These are phyloP conservation scores for Fusarium transvaalense DNA, from an alignment of 2,329 filamentous ascomycete species.

Conservation along the genomic window DNA sequence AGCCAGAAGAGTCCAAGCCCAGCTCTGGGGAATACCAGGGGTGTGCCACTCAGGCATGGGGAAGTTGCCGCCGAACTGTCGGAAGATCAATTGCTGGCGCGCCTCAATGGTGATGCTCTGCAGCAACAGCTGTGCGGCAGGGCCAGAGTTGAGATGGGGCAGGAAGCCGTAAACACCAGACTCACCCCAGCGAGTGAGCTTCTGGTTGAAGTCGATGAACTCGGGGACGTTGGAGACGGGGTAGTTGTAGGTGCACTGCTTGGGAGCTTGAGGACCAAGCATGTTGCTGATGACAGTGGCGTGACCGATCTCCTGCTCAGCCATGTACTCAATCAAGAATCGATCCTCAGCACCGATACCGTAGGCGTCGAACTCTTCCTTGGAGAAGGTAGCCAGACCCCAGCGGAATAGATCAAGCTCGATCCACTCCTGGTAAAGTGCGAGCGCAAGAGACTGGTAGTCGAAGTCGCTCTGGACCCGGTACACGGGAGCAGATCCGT, in stretches of 20 bases:
- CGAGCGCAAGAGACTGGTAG: conserved; percentile 80
- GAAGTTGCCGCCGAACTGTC: conserved; percentile 83
- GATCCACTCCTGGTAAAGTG: conserved; percentile 85
- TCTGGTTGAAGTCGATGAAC: conserved; percentile 86
- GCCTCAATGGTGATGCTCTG: conserved; percentile 84
- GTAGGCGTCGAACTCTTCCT: conserved; percentile 75
- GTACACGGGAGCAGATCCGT: conserved; percentile 81
- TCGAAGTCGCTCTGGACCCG: conserved; percentile 85
- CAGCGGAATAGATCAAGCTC: conserved; percentile 87
- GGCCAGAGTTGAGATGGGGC: conserved; percentile 80
- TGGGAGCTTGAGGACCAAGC: conserved; percentile 76
- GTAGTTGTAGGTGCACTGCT: conserved; percentile 85
- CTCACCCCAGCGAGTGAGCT: conserved; percentile 85
- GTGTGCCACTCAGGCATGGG: conserved; percentile 89
- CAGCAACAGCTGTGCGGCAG: conserved; percentile 77
- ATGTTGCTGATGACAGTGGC: conserved; percentile 83
- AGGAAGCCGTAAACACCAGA: conserved; percentile 85
- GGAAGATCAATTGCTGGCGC: conserved; percentile 86
- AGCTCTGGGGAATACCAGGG: conserved; percentile 82
- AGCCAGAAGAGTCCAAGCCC: conserved; percentile 85
- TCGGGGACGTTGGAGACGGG: conserved; percentile 80
- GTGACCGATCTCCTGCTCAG: conserved; percentile 80
- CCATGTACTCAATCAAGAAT: conserved; percentile 80
- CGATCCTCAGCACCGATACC: conserved; percentile 78
- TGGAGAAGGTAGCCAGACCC: conserved; percentile 76